A percentile compares a stretch with the other conserved stretches of the same genome.
Conservation (phyloP, 192 early-diverging fungal species). For the Linnemannia exigua region DNA sequence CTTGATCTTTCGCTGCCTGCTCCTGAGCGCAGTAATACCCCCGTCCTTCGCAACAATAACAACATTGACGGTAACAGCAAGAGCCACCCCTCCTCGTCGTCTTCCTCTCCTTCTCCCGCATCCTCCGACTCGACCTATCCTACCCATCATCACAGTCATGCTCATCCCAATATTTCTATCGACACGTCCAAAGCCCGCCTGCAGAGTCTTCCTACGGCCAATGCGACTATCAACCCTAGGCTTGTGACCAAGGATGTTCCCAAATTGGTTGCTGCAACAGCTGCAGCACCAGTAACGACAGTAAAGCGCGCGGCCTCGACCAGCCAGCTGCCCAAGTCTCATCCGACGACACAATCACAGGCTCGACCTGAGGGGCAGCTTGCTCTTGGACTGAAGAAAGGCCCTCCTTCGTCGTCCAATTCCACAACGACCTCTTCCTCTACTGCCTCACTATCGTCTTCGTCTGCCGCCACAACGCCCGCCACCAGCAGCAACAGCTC, state of each 20-base stretch:
- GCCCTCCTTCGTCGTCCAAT: background rate
- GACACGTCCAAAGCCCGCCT: constrained; percentile 51
- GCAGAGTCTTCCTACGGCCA: constrained; percentile 6
- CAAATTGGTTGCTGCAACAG: background rate
- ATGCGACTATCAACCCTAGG: background rate
- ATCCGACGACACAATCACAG: background rate
- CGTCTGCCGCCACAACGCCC: background rate
- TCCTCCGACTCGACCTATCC: background rate
- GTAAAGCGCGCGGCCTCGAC: constrained; percentile 16
- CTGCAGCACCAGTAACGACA: background rate
- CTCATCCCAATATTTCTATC: constrained; percentile 49
- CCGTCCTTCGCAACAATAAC: background rate
- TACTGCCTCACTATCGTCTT: background rate
- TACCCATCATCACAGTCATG: background rate
- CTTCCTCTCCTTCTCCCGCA: background rate
- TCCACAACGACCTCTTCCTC: background rate
- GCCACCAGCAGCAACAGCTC: constrained; percentile 21
- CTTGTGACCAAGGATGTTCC: background rate
- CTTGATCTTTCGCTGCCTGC: constrained; percentile 7
- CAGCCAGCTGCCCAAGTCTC: constrained; percentile 4
- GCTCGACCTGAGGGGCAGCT: constrained; percentile 13
- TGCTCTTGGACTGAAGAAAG: constrained; percentile 23
- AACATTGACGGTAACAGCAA: background rate
- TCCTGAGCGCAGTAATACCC: constrained; percentile 17
- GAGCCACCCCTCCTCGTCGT: background rate